Percentiles rank a stretch among this genome's conserved stretches.
These are phyloP conservation scores for Fusarium irregulare DNA, from an alignment of 2,329 filamentous ascomycete genomes.

Conservation along the genomic window DNA sequence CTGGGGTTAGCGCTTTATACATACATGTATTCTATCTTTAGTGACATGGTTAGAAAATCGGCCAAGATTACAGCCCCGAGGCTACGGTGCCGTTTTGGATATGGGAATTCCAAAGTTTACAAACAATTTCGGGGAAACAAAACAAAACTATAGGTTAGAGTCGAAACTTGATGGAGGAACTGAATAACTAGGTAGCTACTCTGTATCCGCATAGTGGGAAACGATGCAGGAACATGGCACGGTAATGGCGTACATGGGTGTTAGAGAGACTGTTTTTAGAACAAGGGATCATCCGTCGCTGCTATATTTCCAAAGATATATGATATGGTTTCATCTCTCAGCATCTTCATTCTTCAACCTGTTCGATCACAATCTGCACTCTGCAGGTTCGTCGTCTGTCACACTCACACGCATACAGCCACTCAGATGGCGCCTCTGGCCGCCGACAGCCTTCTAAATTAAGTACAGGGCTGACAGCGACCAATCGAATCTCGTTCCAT, in stretches of 20 bases:
- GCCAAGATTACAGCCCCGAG: slow-evolving; percentile 8
- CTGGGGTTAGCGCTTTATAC: not conserved
- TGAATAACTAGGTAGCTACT: not conserved
- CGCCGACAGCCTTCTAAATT: slow-evolving; percentile 35
- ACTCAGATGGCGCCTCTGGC: slow-evolving; percentile 24
- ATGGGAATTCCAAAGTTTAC: slow-evolving; percentile 8
- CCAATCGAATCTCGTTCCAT: slow-evolving; percentile 27
- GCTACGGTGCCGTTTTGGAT: slow-evolving; percentile 3
- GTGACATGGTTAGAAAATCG: slow-evolving; percentile 3
- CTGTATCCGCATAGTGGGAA: not conserved
- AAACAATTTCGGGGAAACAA: not conserved
- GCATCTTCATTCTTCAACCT: not conserved
- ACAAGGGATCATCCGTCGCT: not conserved
- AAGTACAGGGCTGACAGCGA: slow-evolving; percentile 7
- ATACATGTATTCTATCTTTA: slow-evolving; percentile 30
- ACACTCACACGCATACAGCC: slow-evolving; percentile 32
- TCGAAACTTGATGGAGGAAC: not conserved
- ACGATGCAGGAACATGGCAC: slow-evolving; percentile 16
- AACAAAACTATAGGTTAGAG: not conserved
- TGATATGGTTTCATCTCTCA: not conserved
- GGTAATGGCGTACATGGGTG: slow-evolving; percentile 11
- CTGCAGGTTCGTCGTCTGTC: slow-evolving; percentile 26
- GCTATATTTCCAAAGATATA: not conserved
- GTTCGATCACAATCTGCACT: slow-evolving; percentile 26
- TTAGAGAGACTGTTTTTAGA: slow-evolving; percentile 23